phyloP scores from a whole-genome alignment of 768 basidiomycete genomes.

The Tylopilus plumbeoviolaceoides region DNA sequence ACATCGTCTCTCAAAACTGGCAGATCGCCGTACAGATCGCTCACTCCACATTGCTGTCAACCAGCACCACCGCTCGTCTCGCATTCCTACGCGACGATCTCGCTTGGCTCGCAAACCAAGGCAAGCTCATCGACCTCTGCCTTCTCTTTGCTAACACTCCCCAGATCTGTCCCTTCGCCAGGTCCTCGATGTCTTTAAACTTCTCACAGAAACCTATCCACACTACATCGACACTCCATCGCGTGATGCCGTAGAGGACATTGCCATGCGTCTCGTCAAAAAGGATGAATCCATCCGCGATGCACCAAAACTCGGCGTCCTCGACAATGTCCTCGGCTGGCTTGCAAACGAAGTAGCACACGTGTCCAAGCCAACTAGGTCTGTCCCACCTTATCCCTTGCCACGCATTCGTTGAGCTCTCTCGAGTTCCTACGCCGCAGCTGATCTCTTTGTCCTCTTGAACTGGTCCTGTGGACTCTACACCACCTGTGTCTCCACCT shows the following conservation, averaged over 20 bases:
- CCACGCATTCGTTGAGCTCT: not conserved
- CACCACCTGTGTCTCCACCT: conserved; percentile 42
- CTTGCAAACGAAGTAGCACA: conserved; percentile 60
- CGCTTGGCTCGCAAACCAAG: conserved; percentile 51
- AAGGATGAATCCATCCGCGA: conserved; percentile 51
- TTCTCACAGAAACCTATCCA: conserved; percentile 73
- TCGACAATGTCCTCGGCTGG: conserved; percentile 76
- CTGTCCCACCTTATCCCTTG: conserved; percentile 19
- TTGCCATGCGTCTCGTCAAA: conserved; percentile 60
- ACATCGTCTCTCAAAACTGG: conserved; percentile 55
- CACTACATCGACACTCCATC: conserved; percentile 74
- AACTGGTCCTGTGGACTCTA: conserved; percentile 70
- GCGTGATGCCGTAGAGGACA: conserved; percentile 63
- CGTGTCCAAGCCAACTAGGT: conserved; percentile 58
- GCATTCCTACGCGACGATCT: conserved; percentile 64
- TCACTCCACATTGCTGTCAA: conserved; percentile 43
- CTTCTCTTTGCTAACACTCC: conserved; percentile 1
- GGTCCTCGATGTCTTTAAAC: conserved; percentile 63
- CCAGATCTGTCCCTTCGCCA: conserved; percentile 60
- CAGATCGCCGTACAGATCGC: conserved; percentile 50
- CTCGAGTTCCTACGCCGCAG: conserved; percentile 49
- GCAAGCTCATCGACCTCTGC: conserved; percentile 34
- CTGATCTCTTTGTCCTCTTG: conserved; percentile 64
- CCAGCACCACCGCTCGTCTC: conserved; percentile 50
- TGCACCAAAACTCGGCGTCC: conserved; percentile 50